phyloP scores from a whole-genome alignment of 2,329 filamentous ascomycete species.

The Simplicillium aogashimaense region DNA sequence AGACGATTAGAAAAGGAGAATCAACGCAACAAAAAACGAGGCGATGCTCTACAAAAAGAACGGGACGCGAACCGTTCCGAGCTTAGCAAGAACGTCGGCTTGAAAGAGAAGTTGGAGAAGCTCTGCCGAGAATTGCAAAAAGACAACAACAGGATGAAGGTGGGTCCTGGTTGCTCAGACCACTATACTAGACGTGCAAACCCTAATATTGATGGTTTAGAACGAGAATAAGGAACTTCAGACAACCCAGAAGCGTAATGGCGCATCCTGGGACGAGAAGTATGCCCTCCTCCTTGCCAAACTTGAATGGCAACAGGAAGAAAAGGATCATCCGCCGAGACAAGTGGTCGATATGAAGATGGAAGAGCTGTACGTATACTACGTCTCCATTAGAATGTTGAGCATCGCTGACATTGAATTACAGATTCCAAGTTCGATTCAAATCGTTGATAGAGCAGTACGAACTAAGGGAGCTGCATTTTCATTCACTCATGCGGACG shows the following conservation, averaged over 20 bases:
- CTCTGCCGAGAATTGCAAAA: conserved; percentile 87
- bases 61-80: conserved; percentile 85
- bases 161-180: conserved; percentile 27
- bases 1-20: conserved; percentile 91
- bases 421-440: conserved; percentile 73
- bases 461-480: conserved; percentile 88
- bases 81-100: conserved; percentile 75
- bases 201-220: too few species aligned
- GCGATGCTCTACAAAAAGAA: conserved; percentile 91
- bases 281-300: conserved; percentile 72
- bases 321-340: conserved; percentile 74
- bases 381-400: neutral
- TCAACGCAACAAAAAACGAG: conserved; percentile 89
- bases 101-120: conserved; percentile 97
- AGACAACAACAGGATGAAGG: conserved; percentile 98
- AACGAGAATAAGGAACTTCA: conserved; percentile 90
- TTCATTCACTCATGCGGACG: conserved; percentile 80
- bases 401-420: conserved; percentile 6
- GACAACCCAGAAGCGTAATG: conserved; percentile 74
- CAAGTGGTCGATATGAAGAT: conserved; percentile 77
- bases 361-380: conserved; percentile 66
- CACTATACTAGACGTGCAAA: neutral
- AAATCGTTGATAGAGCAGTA: conserved; percentile 96
- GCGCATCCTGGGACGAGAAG: conserved; percentile 75
- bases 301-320: conserved; percentile 79